These are phyloP conservation scores for Fraxinus anomala DNA, from an alignment of 257 asterid genomes.

Conservation along the genomic window DNA sequence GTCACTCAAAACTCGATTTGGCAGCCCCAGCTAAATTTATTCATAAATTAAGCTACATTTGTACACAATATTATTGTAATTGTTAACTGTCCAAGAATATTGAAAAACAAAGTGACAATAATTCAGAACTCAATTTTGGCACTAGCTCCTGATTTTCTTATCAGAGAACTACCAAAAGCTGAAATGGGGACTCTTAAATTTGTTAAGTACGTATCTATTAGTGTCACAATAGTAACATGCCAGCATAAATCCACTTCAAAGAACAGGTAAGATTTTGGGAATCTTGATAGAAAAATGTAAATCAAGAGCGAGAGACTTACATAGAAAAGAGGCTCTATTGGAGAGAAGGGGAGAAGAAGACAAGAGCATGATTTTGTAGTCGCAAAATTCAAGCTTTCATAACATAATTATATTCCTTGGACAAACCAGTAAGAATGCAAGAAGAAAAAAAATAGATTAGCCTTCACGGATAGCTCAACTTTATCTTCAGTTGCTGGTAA, in stretches of 20 bases:
- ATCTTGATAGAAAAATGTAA: background rate
- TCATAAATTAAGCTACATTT: no score
- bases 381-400: background rate
- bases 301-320: slow-evolving; percentile 43
- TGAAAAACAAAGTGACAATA: no score
- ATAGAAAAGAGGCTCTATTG: slow-evolving; percentile 28
- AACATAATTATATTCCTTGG: background rate
- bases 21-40: no score
- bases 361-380: slow-evolving; percentile 41
- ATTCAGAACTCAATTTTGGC: no score
- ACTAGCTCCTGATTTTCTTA: no score
- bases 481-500: slow-evolving; percentile 32
- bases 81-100: no score
- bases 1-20: no score
- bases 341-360: slow-evolving; percentile 42
- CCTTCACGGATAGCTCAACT: slow-evolving; percentile 1
- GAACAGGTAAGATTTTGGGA: background rate
- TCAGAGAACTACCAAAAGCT: no score
- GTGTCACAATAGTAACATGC: no score
- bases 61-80: no score
- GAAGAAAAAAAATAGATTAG: background rate
- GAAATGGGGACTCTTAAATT: no score
- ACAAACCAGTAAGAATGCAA: background rate
- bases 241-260: no score
- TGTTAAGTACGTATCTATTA: background rate